Percentiles rank a stretch among this genome's conserved stretches.
phyloP scores from a whole-genome alignment of 176 grass and related monocot genomes.

The Oryza rufipogon region DNA sequence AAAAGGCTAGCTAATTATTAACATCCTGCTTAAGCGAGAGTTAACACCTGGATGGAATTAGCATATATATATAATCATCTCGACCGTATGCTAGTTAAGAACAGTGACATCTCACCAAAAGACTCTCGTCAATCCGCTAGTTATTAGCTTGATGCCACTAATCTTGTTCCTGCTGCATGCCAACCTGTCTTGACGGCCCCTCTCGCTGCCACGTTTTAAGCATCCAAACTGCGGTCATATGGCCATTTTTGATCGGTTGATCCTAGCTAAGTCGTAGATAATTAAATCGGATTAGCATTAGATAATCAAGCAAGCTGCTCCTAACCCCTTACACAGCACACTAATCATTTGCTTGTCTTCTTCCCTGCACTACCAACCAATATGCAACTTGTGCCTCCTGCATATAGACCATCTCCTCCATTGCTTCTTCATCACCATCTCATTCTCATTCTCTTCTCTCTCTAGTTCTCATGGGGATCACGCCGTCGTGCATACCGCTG shows the following conservation, averaged over 20 bases:
- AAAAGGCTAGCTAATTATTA: not conserved
- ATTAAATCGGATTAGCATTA: not conserved
- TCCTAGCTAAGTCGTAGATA: not conserved
- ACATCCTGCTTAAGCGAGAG: not conserved
- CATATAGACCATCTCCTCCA: constrained; percentile 2
- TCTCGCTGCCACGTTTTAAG: constrained; percentile 36
- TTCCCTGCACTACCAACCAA: constrained; percentile 53
- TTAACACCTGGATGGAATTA: not conserved
- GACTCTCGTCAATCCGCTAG: not conserved
- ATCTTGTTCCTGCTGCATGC: not conserved
- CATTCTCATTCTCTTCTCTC: not conserved
- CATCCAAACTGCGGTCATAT: not conserved
- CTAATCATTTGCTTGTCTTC: constrained; percentile 58
- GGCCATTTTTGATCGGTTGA: not conserved
- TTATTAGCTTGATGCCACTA: not conserved
- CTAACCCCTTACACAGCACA: constrained; percentile 33
- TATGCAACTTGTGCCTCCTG: constrained; percentile 2
- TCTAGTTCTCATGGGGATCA: constrained; percentile 58
- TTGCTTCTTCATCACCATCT: not conserved
- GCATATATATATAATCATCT: too few relatives aligned
- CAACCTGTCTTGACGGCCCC: constrained; percentile 18
- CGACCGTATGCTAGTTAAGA: not conserved
- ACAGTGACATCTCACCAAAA: constrained; percentile 37
- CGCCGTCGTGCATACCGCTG: constrained; percentile 49
- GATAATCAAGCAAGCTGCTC: constrained; percentile 29